Conservation (phyloP, 2,329 filamentous ascomycete species). For the Fusarium albosuccineum region DNA sequence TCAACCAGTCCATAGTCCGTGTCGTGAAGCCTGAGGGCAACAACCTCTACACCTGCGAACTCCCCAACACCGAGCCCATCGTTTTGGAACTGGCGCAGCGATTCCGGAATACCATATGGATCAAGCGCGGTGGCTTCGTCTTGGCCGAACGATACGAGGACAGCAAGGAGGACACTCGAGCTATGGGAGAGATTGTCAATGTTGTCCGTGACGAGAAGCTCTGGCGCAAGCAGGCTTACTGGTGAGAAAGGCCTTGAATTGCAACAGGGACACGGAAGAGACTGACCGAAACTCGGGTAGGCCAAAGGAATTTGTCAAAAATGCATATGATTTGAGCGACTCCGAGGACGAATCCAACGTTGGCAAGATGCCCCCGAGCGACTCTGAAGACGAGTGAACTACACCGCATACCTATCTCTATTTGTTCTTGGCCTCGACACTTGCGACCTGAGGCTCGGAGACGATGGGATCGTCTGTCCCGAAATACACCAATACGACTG, state of each 20-base stretch:
- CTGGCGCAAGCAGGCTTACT: constrained; percentile 91
- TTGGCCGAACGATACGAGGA: constrained; percentile 77
- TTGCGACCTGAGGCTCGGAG: constrained; percentile 29
- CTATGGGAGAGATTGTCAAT: constrained; percentile 91
- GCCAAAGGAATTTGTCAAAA: constrained; percentile 83
- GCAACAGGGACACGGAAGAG: constrained; percentile 19
- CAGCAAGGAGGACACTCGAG: constrained; percentile 79
- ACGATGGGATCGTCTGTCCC: constrained; percentile 62
- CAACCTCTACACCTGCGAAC: constrained; percentile 84
- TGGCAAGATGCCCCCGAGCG: constrained; percentile 86
- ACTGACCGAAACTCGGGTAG: constrained; percentile 57
- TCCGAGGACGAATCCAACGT: constrained; percentile 84
- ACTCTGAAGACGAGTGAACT: constrained; percentile 72
- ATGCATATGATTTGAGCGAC: constrained; percentile 70
- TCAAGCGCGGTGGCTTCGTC: constrained; percentile 89
- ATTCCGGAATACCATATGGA: constrained; percentile 94
- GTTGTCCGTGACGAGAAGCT: constrained; percentile 90
- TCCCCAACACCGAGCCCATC: constrained; percentile 74
- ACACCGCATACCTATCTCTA: constrained; percentile 39
- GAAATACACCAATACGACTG: constrained; percentile 73
- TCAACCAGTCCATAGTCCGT: constrained; percentile 77
- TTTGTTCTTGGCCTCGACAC: constrained; percentile 48
- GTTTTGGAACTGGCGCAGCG: constrained; percentile 85
- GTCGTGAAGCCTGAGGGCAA: constrained; percentile 89
- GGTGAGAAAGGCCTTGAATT: constrained; percentile 64